Conservation (phyloP, 805 yeast genomes). For the Nakazawaea sp. region DNA sequence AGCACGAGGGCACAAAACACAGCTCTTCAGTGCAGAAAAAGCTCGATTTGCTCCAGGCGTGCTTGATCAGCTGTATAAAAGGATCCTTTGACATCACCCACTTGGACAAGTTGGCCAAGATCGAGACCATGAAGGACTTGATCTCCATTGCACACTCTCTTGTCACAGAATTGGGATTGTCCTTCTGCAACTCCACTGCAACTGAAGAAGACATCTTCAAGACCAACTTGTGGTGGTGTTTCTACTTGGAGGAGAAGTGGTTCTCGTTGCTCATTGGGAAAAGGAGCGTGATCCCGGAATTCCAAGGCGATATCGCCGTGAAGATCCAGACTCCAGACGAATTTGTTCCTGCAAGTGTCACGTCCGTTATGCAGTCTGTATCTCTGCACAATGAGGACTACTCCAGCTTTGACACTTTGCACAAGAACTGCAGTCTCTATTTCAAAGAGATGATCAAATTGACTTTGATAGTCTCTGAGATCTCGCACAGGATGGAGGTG, state of each 20-base stretch:
- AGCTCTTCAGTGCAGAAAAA: background rate
- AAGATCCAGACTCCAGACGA: slow-evolving; percentile 1
- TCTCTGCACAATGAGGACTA: background rate
- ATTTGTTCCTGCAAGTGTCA: background rate
- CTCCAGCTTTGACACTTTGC: background rate
- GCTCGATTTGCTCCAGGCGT: slow-evolving; percentile 8
- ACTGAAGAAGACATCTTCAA: slow-evolving; percentile 7
- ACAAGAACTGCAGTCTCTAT: slow-evolving; percentile 2
- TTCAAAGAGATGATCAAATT: slow-evolving; percentile 9
- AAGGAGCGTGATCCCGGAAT: slow-evolving; percentile 6
- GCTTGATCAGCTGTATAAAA: slow-evolving; percentile 9
- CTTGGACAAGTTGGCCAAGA: slow-evolving; percentile 4
- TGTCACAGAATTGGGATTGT: slow-evolving; percentile 5
- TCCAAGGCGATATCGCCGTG: background rate
- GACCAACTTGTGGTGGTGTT: slow-evolving; percentile 12
- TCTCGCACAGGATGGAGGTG: background rate
- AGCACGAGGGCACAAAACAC: slow-evolving; percentile 1
- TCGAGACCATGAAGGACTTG: slow-evolving; percentile 1
- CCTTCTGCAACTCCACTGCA: background rate
- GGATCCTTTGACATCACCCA: slow-evolving; percentile 9
- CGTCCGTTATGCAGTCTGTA: background rate
- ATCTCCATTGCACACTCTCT: slow-evolving; percentile 4
- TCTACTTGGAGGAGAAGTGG: slow-evolving; percentile 11
- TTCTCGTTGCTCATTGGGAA: slow-evolving; percentile 6
- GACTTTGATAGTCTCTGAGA: slow-evolving; percentile 8